These are phyloP conservation scores for Lipomyces starkeyi DNA, from an alignment of 805 yeast species.

Conservation along the genomic window DNA sequence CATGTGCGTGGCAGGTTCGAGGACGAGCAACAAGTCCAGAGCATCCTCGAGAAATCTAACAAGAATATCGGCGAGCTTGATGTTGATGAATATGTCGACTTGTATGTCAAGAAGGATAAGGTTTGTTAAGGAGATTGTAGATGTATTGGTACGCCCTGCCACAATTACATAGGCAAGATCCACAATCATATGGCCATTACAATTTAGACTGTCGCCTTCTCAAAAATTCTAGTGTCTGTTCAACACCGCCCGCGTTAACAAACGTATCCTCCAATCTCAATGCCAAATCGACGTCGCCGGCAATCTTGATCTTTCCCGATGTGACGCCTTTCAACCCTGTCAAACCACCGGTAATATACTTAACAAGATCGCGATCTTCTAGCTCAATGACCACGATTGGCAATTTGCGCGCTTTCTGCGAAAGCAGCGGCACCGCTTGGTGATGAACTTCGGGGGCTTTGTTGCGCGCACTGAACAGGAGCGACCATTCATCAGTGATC, in stretches of 20 bases:
- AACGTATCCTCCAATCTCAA: slow-evolving; percentile 30
- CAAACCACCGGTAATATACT: slow-evolving; percentile 29
- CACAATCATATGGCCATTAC: background rate
- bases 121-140: background rate
- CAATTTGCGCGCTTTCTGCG: slow-evolving; percentile 7
- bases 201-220: slow-evolving; percentile 13
- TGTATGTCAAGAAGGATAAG: slow-evolving; percentile 47
- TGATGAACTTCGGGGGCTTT: slow-evolving; percentile 22
- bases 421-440: slow-evolving; percentile 24
- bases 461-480: slow-evolving; percentile 21
- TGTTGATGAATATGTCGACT: slow-evolving; percentile 56
- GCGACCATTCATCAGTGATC: slow-evolving; percentile 32
- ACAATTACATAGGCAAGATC: background rate
- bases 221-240: slow-evolving; percentile 26
- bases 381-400: slow-evolving; percentile 32
- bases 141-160: background rate
- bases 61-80: slow-evolving; percentile 51
- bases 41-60: slow-evolving; percentile 49
- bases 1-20: slow-evolving; percentile 57
- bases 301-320: slow-evolving; percentile 30
- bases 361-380: slow-evolving; percentile 31
- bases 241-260: slow-evolving; percentile 28
- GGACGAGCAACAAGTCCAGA: slow-evolving; percentile 49
- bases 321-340: slow-evolving; percentile 34
- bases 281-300: slow-evolving; percentile 37